Percentiles rank a stretch among this genome's conserved stretches.
phyloP scores from a whole-genome alignment of 768 basidiomycete genomes.

The Cantharellus cinnabarinus region DNA sequence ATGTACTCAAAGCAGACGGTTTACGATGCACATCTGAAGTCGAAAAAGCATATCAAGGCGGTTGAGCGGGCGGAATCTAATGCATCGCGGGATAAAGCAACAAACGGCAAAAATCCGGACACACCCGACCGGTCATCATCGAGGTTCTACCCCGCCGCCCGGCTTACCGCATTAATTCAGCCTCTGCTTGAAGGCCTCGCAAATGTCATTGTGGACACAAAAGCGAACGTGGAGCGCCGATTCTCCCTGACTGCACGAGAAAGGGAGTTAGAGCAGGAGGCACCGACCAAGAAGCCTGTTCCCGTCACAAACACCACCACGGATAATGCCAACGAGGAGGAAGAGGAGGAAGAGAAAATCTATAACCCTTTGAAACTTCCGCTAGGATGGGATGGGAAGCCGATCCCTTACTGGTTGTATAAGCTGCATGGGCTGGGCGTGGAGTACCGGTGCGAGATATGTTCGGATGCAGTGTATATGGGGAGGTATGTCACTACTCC shows the following conservation, averaged over 20 bases:
- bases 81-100: slow-evolving; percentile 8
- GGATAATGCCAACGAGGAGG: slow-evolving; percentile 37
- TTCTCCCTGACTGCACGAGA: slow-evolving; percentile 96
- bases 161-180: slow-evolving; percentile 48
- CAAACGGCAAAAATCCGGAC: background rate
- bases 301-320: slow-evolving; percentile 25
- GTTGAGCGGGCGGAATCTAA: slow-evolving; percentile 27
- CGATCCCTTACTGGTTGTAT: slow-evolving; percentile 97
- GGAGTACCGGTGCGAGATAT: slow-evolving; percentile 94
- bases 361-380: slow-evolving; percentile 97
- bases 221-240: slow-evolving; percentile 87
- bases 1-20: slow-evolving; percentile 93
- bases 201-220: slow-evolving; percentile 63
- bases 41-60: slow-evolving; percentile 91
- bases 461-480: slow-evolving; percentile 93
- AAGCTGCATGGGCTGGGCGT: slow-evolving; percentile 97
- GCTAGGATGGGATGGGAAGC: slow-evolving; percentile 95
- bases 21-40: slow-evolving; percentile 85
- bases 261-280: slow-evolving; percentile 84
- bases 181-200: slow-evolving; percentile 44
- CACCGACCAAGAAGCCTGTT: slow-evolving; percentile 25
- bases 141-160: slow-evolving; percentile 44
- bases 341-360: slow-evolving; percentile 88
- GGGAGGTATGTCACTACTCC: slow-evolving; percentile 37
- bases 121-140: slow-evolving; percentile 13